These are phyloP conservation scores for Trichoderma lentiforme DNA, from an alignment of 2,329 filamentous ascomycete genomes.

Conservation along the genomic window DNA sequence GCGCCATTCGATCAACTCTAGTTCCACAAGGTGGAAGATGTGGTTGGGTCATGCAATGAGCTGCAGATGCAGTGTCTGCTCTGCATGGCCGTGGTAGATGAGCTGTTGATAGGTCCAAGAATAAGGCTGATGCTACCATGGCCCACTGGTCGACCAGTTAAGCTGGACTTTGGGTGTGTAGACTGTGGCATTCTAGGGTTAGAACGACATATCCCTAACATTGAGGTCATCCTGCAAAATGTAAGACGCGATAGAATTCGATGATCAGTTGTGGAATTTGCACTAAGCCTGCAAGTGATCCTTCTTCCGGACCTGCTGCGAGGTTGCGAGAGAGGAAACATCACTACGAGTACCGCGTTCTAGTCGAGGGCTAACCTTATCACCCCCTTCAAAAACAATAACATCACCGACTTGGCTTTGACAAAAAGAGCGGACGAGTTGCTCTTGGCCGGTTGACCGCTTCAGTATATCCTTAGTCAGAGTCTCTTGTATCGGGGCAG, in stretches of 20 bases:
- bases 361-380: background rate
- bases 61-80: constrained; percentile 2
- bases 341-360: background rate
- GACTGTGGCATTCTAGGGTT: background rate
- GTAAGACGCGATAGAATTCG: background rate
- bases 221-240: background rate
- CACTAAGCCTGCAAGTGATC: background rate
- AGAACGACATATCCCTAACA: background rate
- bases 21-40: background rate
- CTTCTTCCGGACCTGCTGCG: background rate
- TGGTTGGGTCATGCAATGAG: background rate
- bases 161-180: background rate
- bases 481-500: background rate
- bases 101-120: background rate
- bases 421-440: background rate
- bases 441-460: background rate
- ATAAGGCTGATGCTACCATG: background rate
- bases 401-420: background rate
- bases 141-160: background rate
- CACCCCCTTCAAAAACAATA: background rate
- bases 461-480: background rate
- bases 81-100: background rate
- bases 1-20: background rate
- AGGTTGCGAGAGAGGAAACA: background rate
- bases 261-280: background rate